Base-by-base conservation (phyloP, 352 stramenopile species). In the Globisporangium parvum region DNA sequence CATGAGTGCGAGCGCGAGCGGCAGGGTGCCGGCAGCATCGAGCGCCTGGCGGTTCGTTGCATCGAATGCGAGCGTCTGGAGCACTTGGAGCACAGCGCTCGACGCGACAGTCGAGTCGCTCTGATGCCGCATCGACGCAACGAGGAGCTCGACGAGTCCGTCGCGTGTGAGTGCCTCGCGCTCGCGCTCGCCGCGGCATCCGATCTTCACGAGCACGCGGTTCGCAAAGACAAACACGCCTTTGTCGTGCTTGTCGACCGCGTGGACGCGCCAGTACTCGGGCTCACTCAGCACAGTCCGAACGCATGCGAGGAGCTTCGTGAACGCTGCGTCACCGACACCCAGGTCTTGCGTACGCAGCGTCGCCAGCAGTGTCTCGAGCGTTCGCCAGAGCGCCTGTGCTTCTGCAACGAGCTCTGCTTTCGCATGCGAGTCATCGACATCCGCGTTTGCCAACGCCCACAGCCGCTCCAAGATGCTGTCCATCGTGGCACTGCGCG, bases 61-160 rank as follows among this genome's bases (percentile, higher is more conserved):
- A 12, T 85, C 74, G 21, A 69, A 62, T 6, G 72, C 77, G 2
- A 90, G 54, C 0, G 60, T 73, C 26, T 86, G 65, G 20, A 92
- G 58, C 0, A 71, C 70, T 14, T 88, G 72, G 9, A 92, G 51
- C 23, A 64, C 67, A 9, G 51, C 45, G 3, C 20, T 35, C 15
- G 58, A 35, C 0, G 70, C 58, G 3, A 65, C 59, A n/a, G 64
- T 44, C 23, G 47, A 39, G 5, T 45, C 52, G 10, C 53, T 41
- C 10, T 67, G 55, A 11, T 59, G 21, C 0, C 31, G 52, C 17
- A 80, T 54, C 0, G 64, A 69, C 3, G 57, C 39, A 18, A 81
- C 59, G 2, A 89, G 62, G 4, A 74, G 50, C 24, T 72, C 60
- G 2, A 64, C 68, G 10, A 82, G 47, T 0, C 71, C 73, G 45